These are phyloP conservation scores for Erythrophleum fordii DNA, from an alignment of 306 rosid species.

Conservation along the genomic window DNA sequence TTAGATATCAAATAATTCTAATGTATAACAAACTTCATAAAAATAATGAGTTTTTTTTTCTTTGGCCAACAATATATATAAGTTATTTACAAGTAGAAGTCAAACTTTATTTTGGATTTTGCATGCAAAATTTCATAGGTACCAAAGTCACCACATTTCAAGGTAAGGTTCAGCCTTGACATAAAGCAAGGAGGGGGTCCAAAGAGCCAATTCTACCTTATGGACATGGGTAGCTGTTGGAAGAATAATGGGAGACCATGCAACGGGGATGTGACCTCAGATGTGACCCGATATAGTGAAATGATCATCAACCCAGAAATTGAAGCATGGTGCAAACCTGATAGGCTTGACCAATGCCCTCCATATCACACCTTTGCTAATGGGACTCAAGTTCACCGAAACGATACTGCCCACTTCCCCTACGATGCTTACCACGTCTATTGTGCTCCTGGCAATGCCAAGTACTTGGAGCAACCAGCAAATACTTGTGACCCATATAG, in stretches of 20 bases:
- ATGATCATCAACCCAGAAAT: slow-evolving; percentile 64
- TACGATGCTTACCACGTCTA: slow-evolving; percentile 63
- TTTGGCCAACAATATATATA: too few species aligned
- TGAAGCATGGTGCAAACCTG: slow-evolving; percentile 45
- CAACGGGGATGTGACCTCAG: slow-evolving; percentile 63
- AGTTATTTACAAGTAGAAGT: too few species aligned
- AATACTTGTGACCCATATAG: slow-evolving; percentile 60
- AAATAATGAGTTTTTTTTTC: too few species aligned
- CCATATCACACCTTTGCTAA: slow-evolving; percentile 65
- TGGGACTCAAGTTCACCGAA: slow-evolving; percentile 54
- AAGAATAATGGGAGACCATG: slow-evolving; percentile 65
- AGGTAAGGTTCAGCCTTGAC: slow-evolving; percentile 46
- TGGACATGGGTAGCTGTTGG: slow-evolving; percentile 80
- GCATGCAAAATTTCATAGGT: slow-evolving; percentile 19
- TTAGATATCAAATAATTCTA: too few species aligned
- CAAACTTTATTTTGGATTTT: background rate
- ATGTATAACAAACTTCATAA: too few species aligned
- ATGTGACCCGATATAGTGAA: slow-evolving; percentile 68
- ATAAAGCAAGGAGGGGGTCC: slow-evolving; percentile 53
- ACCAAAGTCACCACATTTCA: slow-evolving; percentile 47
- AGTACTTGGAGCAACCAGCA: slow-evolving; percentile 49
- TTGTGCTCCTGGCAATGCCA: slow-evolving; percentile 60
- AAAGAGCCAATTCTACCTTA: slow-evolving; percentile 61
- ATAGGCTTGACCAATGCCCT: slow-evolving; percentile 48
- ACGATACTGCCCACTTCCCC: slow-evolving; percentile 50